Conservation (phyloP, 2,329 filamentous ascomycete species). For the Aspergillus arachidicola region DNA sequence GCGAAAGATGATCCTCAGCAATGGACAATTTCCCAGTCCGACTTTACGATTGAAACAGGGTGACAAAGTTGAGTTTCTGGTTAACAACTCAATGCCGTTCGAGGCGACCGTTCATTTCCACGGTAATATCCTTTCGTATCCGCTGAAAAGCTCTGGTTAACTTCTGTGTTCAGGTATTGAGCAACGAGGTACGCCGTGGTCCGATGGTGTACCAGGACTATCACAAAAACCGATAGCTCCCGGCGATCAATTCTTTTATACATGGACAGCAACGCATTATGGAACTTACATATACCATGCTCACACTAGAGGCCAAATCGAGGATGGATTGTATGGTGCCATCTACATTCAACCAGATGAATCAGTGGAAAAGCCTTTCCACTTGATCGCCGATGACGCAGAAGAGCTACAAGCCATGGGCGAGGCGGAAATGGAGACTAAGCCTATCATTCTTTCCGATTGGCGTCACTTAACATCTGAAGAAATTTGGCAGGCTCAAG, state of each 20-base stretch:
- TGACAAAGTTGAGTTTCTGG: slow-evolving; percentile 32
- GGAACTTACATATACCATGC: slow-evolving; percentile 66
- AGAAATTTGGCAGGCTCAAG: slow-evolving; percentile 39
- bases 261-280: slow-evolving; percentile 58
- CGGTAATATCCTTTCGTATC: slow-evolving; percentile 17
- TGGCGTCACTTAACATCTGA: slow-evolving; percentile 58
- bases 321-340: slow-evolving; percentile 63
- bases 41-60: slow-evolving; percentile 29
- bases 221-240: slow-evolving; percentile 57
- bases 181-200: slow-evolving; percentile 59
- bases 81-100: slow-evolving; percentile 33
- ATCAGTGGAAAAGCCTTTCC: slow-evolving; percentile 30
- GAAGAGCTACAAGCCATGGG: slow-evolving; percentile 47
- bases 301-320: slow-evolving; percentile 58
- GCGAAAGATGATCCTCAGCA: slow-evolving; percentile 30
- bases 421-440: slow-evolving; percentile 51
- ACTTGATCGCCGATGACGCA: slow-evolving; percentile 33
- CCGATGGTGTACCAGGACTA: slow-evolving; percentile 62
- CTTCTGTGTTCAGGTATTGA: slow-evolving; percentile 25
- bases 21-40: slow-evolving; percentile 34
- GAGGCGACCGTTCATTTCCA: slow-evolving; percentile 35
- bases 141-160: not conserved
- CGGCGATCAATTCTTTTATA: slow-evolving; percentile 54
- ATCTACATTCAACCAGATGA: slow-evolving; percentile 50
- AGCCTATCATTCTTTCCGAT: slow-evolving; percentile 59